These are phyloP conservation scores for Phytopythium mirpurense DNA, from an alignment of 352 stramenopile genomes.

Conservation along the genomic window DNA sequence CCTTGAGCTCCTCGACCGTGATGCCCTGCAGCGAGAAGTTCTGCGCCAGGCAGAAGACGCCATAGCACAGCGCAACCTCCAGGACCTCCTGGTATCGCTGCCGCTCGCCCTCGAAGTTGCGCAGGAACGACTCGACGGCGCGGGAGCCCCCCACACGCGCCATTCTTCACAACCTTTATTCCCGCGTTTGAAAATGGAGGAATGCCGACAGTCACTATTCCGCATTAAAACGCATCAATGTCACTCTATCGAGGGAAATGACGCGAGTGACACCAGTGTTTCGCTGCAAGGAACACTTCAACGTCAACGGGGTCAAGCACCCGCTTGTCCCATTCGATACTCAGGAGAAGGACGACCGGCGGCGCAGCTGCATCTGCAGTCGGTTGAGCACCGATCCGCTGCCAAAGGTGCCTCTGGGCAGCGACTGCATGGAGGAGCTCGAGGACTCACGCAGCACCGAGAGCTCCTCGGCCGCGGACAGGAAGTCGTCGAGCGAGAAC, in stretches of 20 bases:
- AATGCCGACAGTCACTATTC: too few relatives aligned
- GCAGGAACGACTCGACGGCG: conserved; percentile 58
- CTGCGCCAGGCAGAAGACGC: conserved; percentile 56
- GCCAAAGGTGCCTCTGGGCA: conserved; percentile 1
- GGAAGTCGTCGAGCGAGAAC: conserved; percentile 73
- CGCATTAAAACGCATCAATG: too few relatives aligned
- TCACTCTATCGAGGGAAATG: too few relatives aligned
- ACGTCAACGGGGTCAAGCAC: too few relatives aligned
- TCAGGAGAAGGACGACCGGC: conserved; percentile 46
- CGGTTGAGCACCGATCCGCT: conserved; percentile 34
- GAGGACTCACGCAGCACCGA: conserved; percentile 14
- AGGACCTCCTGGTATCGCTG: conserved; percentile 50
- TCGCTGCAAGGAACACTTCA: too few relatives aligned
- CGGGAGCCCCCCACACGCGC: conserved; percentile 11
- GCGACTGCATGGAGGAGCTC: conserved; percentile 8
- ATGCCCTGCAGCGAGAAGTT: conserved; percentile 63
- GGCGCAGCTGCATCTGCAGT: conserved; percentile 51
- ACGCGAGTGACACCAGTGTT: too few relatives aligned
- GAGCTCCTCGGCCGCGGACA: conserved; percentile 55
- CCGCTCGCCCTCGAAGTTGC: conserved; percentile 57
- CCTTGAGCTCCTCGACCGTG: conserved; percentile 48
- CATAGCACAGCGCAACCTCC: conserved; percentile 68
- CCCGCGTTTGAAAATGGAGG: too few relatives aligned
- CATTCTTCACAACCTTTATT: too few relatives aligned
- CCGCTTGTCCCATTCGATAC: too few relatives aligned